These are phyloP conservation scores for Daldinia sp. DNA, from an alignment of 2,329 filamentous ascomycete species.

Conservation along the genomic window DNA sequence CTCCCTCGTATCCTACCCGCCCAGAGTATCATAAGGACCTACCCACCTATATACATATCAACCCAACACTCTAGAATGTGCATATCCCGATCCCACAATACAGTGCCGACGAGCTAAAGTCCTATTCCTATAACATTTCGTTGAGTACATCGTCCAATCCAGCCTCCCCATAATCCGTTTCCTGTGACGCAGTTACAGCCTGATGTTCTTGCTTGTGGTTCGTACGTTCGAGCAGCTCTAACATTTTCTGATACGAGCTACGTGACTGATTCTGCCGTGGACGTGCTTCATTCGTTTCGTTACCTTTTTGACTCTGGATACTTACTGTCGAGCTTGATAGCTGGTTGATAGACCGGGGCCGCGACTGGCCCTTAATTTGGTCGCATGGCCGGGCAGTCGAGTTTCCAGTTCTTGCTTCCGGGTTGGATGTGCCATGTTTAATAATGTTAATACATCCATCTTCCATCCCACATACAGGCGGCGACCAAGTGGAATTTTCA, in stretches of 20 bases:
- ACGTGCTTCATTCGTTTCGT: constrained; percentile 5
- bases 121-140: constrained; percentile 23
- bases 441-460: neutral
- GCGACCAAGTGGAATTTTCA: constrained; percentile 27
- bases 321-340: constrained; percentile 9
- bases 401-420: neutral
- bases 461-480: constrained; percentile 13
- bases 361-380: constrained; percentile 16
- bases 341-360: constrained; percentile 26
- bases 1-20: neutral
- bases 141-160: constrained; percentile 34
- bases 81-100: neutral
- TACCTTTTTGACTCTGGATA: constrained; percentile 6
- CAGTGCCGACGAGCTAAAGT: neutral
- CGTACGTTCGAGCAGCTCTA: constrained; percentile 23
- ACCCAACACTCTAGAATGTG: neutral
- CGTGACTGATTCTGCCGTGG: constrained; percentile 18
- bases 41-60: neutral
- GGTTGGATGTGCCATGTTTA: neutral
- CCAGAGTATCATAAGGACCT: no score
- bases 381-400: neutral
- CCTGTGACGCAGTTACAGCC: constrained; percentile 37
- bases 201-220: constrained; percentile 15
- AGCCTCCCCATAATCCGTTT: constrained; percentile 45
- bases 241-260: constrained; percentile 38